These are phyloP conservation scores for Arachis stenosperma DNA, from an alignment of 306 rosid genomes.

Conservation along the genomic window DNA sequence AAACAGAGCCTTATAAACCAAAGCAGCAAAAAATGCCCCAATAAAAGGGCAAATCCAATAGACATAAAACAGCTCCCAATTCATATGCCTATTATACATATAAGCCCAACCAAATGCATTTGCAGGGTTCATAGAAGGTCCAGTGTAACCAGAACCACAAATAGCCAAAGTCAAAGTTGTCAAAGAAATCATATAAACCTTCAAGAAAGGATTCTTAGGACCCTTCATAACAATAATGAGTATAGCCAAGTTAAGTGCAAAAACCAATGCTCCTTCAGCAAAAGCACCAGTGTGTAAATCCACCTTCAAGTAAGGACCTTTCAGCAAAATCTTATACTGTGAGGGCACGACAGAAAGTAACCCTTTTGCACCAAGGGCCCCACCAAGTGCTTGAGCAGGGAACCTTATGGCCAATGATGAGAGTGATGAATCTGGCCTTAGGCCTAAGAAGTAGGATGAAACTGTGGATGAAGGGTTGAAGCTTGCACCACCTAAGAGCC, in stretches of 20 bases:
- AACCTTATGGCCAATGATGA: constrained; percentile 18
- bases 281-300: constrained; percentile 60
- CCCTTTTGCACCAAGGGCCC: constrained; percentile 8
- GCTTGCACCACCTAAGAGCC: constrained; percentile 50
- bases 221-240: constrained; percentile 52
- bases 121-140: constrained; percentile 81
- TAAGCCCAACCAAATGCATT: constrained; percentile 83
- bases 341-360: constrained; percentile 31
- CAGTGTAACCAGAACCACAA: constrained; percentile 54
- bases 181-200: constrained; percentile 55
- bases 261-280: constrained; percentile 56
- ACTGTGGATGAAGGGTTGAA: constrained; percentile 41
- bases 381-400: constrained; percentile 39
- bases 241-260: constrained; percentile 46
- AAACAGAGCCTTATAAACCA: constrained; percentile 43
- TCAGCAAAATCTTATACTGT: constrained; percentile 44
- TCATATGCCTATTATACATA: constrained; percentile 51
- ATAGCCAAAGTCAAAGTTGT: constrained; percentile 50
- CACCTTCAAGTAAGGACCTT: constrained; percentile 67
- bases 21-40: constrained; percentile 59
- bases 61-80: constrained; percentile 67
- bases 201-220: constrained; percentile 53
- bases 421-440: constrained; percentile 40
- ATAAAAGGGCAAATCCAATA: constrained; percentile 64
- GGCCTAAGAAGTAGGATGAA: constrained; percentile 38